phyloP scores from a whole-genome alignment of 1,284 basidiomycete genomes.

The Puccinia triticina region DNA sequence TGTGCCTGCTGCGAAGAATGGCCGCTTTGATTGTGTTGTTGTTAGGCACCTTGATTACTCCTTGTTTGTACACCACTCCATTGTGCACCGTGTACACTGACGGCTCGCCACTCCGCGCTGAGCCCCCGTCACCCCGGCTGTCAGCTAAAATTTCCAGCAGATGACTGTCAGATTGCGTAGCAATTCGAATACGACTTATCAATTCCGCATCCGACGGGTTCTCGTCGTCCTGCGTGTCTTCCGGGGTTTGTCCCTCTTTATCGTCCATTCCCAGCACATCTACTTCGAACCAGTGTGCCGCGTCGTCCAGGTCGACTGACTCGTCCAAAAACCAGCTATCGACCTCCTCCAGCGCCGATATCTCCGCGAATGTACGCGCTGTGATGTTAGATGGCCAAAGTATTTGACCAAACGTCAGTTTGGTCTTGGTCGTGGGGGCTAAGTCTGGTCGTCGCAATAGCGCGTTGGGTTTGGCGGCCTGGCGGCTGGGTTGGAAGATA shows the following conservation, averaged over 20 bases:
- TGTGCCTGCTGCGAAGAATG: constrained; percentile 53
- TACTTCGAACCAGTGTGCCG: no score
- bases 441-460: not conserved
- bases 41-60: not conserved
- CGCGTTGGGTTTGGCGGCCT: not conserved
- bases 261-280: no score
- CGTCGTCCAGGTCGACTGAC: no score
- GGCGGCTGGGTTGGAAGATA: not conserved
- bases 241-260: no score
- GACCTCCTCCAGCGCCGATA: no score
- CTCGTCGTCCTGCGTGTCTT: no score
- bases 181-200: no score
- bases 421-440: not conserved
- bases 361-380: not conserved
- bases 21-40: not conserved
- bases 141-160: no score
- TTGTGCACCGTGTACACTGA: not conserved
- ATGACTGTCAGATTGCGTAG: not conserved
- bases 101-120: no score
- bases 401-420: constrained; percentile 12
- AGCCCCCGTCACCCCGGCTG: no score
- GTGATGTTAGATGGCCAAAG: not conserved
- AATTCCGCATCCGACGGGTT: no score
- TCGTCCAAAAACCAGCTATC: no score
- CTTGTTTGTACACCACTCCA: not conserved